Percentiles rank a stretch among this genome's conserved stretches.
Evolutionary conservation across 768 basidiomycete species (phyloP).

Genomic region (Leccinum subgranulosum): DNA sequence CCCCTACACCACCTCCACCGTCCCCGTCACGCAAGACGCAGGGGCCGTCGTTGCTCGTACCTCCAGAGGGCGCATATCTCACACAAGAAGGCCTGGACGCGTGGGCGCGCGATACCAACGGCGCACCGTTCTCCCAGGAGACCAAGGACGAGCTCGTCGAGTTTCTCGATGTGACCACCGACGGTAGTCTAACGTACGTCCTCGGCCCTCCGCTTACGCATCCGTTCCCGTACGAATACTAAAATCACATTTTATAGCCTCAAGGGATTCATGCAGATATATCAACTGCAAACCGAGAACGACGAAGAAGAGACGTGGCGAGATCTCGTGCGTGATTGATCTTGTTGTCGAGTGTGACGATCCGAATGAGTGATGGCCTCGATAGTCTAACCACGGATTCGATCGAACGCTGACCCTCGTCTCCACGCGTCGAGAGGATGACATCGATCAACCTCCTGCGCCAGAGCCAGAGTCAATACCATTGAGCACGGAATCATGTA

Average conservation of each 20-base stretch:
- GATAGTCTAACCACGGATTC: constrained; percentile 71
- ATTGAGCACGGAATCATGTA: constrained; percentile 17
- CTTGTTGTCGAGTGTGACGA: neutral
- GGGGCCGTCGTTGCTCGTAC: constrained; percentile 37
- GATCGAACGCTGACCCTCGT: constrained; percentile 63
- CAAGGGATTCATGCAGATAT: constrained; percentile 79
- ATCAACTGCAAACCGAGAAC: constrained; percentile 81
- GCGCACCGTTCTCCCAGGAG: constrained; percentile 71
- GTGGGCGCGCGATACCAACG: constrained; percentile 81
- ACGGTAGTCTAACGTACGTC: constrained; percentile 70
- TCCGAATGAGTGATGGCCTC: constrained; percentile 11
- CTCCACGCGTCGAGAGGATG: constrained; percentile 51
- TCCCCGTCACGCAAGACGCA: constrained; percentile 14
- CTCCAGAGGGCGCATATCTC: constrained; percentile 54
- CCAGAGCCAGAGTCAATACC: constrained; percentile 15
- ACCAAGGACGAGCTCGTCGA: constrained; percentile 76
- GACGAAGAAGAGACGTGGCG: constrained; percentile 85
- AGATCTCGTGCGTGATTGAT: constrained; percentile 56
- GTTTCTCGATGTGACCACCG: constrained; percentile 71
- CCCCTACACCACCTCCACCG: constrained; percentile 35
- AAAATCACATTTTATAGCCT: constrained; percentile 41
- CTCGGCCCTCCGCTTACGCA: neutral
- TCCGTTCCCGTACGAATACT: neutral
- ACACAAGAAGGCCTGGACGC: constrained; percentile 60
- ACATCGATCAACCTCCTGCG: constrained; percentile 24